Conservation (phyloP, 768 basidiomycete species). For the Boletales sp. region DNA sequence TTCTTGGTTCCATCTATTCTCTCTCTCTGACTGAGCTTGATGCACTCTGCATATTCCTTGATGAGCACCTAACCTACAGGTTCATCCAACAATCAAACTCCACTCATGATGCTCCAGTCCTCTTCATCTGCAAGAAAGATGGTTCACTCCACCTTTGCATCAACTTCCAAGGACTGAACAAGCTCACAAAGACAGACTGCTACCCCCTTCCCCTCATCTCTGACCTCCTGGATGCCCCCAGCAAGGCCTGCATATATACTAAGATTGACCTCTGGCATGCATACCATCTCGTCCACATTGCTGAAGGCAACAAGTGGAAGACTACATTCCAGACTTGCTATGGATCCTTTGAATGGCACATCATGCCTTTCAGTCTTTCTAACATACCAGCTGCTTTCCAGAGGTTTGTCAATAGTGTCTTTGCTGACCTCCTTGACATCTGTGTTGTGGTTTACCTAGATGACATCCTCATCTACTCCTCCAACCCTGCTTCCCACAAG, state of each 20-base stretch:
- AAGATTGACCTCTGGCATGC: neutral
- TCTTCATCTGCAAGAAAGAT: slow-evolving; percentile 19
- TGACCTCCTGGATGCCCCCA: neutral
- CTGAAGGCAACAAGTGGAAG: neutral
- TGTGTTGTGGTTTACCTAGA: slow-evolving; percentile 40
- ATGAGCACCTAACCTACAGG: slow-evolving; percentile 27
- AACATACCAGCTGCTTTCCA: slow-evolving; percentile 33
- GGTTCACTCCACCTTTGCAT: too few relatives aligned
- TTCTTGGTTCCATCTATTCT: neutral
- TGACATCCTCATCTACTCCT: slow-evolving; percentile 42
- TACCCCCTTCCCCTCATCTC: too few relatives aligned
- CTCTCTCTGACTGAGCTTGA: slow-evolving; percentile 24
- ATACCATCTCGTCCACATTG: neutral
- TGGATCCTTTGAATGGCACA: neutral
- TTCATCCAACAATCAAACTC: neutral
- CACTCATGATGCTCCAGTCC: neutral
- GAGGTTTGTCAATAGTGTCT: slow-evolving; percentile 17
- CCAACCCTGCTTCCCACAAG: neutral
- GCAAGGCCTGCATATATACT: neutral
- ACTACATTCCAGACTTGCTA: neutral
- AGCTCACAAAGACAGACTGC: too few relatives aligned
- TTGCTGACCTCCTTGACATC: slow-evolving; percentile 20
- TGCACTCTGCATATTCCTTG: slow-evolving; percentile 33
- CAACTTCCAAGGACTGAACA: too few relatives aligned
- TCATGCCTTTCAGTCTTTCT: slow-evolving; percentile 23